Base-by-base conservation (phyloP, 345 rosid genomes). In the Laguncularia racemosa region DNA sequence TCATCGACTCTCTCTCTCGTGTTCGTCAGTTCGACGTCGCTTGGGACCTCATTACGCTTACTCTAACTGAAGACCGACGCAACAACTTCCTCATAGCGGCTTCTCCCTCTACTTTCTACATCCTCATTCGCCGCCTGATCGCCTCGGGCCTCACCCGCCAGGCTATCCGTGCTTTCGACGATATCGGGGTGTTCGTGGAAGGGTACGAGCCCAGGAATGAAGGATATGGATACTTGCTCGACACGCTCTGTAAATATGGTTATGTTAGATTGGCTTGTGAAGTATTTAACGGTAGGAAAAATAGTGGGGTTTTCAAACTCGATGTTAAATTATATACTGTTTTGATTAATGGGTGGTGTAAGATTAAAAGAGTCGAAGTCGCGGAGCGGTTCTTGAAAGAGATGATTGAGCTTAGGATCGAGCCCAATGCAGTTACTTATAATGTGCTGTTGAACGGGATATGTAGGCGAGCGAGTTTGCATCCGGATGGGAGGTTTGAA, bases 111-210 rank as follows among this genome's bases (percentile, higher is more conserved):
- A 85, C 95, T 23, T 91, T 91, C 77, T 68, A 76, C 16, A 73
- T 88, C 50, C 71, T 91, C 26, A 55, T 86, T 55, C 84, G 95
- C n/a, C 68, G 98, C 21, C 44, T 84, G 26, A 76, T 88, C 48
- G 82, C 91, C 0, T 90, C 96, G 0, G 98, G 98, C 2, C 78
- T 86, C 43, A 86, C 98, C 0, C 95, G 95, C 33, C 98, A 86
- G 71, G 95, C 96, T 0, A 51, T 92, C 13, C 87, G 95, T 3
- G 82, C 89, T 1, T 89, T 77, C 63, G 91, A 86, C 38, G 98
- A 89, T 20, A 84, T 84, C 70, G 71, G 71, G 0, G 74, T 73
- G 46, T 92, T 89, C 46, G 62, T 65, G 26, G 69, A 65, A 13
- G 40, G 40, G 0, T 60, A 52, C 4, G 54, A 59, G 20, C 57